Evolutionary conservation across 306 rosid genomes (phyloP), one percentile per base, ranked within the genome.

Genomic region (Lathyrus oleraceus): DNA sequence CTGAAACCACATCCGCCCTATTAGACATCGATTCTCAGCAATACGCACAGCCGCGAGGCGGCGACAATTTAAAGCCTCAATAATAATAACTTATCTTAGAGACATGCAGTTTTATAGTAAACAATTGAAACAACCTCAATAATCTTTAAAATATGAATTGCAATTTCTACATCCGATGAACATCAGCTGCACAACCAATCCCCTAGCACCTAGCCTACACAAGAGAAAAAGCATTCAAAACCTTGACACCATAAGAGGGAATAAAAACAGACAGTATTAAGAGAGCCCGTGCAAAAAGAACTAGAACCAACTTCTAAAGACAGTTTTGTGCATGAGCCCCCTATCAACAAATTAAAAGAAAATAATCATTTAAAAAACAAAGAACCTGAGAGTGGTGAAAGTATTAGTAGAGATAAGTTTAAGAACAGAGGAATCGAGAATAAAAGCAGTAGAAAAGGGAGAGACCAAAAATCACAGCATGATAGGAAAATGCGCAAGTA

Each of bases 201-300:
- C 78, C 81, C 71, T 52, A 72, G 78, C 61, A 73, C 81, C 84
- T 65, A 76, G 58, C 78, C 81, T 76, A 62, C 78, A 71, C 10
- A 51, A 58, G 44, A 49, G 67, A 81, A 70, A 14, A 61, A 12
- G 51, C 64, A 60, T 11, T 64, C 60, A 32, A 61, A 72, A 51
- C 56, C 62, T 67, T 21, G 66, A 67, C 44, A 65, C 44, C 28
- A 19, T 45, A 38, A 12, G 40, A 47, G 21, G 70, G 54, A 39
- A 48, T 15, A 20, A 14, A 44, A 39, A 45, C 27, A 19, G 30
- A 71, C 3, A 65, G 12, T 7, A 44, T 35, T 12, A 6, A 65
- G 7, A 28, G 52, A 51, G 3, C 60, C 38, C 8, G 8, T n/a
- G 13, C 3, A 12, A 57, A 51, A 58, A 30, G 6, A 53, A 39